Conservation (phyloP, 768 basidiomycete genomes). For the Russula earlei region DNA sequence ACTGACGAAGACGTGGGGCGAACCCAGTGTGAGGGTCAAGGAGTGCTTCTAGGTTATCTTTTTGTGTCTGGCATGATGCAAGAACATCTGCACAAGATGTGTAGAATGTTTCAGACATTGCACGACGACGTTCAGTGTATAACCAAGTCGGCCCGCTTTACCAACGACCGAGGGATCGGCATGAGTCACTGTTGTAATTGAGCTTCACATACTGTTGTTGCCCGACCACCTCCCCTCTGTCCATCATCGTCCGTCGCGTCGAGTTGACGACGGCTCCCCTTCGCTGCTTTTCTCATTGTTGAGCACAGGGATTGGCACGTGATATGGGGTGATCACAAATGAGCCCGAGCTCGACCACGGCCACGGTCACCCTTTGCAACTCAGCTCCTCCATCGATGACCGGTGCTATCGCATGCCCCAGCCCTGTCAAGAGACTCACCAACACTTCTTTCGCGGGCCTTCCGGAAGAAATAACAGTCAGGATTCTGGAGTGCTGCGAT, state of each 20-base stretch:
- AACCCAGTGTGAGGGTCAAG: conserved; percentile 61
- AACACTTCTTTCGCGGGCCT: not conserved
- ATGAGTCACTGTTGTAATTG: too few species aligned
- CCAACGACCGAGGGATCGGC: not conserved
- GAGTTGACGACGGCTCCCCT: too few species aligned
- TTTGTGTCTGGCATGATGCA: conserved; percentile 42
- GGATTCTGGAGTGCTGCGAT: conserved; percentile 4
- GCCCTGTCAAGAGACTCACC: not conserved
- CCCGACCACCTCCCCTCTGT: too few species aligned
- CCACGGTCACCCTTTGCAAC: too few species aligned
- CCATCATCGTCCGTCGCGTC: too few species aligned
- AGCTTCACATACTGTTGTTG: too few species aligned
- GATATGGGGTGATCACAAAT: too few species aligned
- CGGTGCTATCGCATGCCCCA: not conserved
- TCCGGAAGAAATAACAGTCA: conserved; percentile 8
- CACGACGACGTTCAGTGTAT: not conserved
- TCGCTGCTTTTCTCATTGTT: too few species aligned
- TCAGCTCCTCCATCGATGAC: not conserved
- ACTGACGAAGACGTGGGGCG: conserved; percentile 49
- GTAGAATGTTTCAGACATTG: conserved; percentile 49
- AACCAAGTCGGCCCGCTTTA: not conserved
- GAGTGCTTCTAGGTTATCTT: conserved; percentile 48
- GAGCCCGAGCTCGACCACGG: too few species aligned
- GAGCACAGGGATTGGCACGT: too few species aligned
- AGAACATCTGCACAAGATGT: conserved; percentile 62